phyloP scores from a whole-genome alignment of 1,284 basidiomycete species.

The Kalmanozyma brasiliensis region DNA sequence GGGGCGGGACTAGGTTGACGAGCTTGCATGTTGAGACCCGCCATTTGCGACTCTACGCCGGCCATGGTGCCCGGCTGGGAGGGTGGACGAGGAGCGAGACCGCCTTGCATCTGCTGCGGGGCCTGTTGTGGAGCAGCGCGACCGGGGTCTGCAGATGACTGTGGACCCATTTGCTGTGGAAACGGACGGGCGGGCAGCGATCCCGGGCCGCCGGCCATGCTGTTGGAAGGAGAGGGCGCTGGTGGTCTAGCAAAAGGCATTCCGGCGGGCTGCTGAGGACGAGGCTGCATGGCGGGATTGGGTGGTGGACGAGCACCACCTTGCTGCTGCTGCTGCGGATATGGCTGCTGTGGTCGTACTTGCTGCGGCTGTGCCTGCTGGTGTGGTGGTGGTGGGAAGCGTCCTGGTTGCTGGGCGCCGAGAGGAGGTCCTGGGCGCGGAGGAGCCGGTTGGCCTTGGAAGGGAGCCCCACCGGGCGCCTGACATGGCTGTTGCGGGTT shows the following conservation, averaged over 20 bases:
- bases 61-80: slow-evolving; percentile 22
- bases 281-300: slow-evolving; percentile 25
- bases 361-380: too few relatives aligned
- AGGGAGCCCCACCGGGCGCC: slow-evolving; percentile 11
- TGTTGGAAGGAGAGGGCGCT: slow-evolving; percentile 13
- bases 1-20: slow-evolving; percentile 30
- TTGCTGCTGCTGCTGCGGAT: slow-evolving; percentile 24
- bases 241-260: slow-evolving; percentile 27
- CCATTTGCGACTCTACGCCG: slow-evolving; percentile 45
- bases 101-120: slow-evolving; percentile 23
- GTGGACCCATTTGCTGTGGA: slow-evolving; percentile 22
- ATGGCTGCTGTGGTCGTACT: slow-evolving; percentile 28
- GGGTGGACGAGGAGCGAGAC: slow-evolving; percentile 39
- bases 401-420: slow-evolving; percentile 13
- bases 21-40: slow-evolving; percentile 38
- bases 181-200: slow-evolving; percentile 32
- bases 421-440: slow-evolving; percentile 21
- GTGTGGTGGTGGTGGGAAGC: slow-evolving; percentile 25
- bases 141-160: slow-evolving; percentile 4
- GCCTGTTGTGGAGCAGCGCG: slow-evolving; percentile 9
- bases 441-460: slow-evolving; percentile 26
- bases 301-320: slow-evolving; percentile 18
- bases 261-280: slow-evolving; percentile 39
- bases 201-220: slow-evolving; percentile 21
- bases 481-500: slow-evolving; percentile 28